These are phyloP conservation scores for Magnusiomyces ingens DNA, from an alignment of 1,139 yeast species.

Conservation along the genomic window DNA sequence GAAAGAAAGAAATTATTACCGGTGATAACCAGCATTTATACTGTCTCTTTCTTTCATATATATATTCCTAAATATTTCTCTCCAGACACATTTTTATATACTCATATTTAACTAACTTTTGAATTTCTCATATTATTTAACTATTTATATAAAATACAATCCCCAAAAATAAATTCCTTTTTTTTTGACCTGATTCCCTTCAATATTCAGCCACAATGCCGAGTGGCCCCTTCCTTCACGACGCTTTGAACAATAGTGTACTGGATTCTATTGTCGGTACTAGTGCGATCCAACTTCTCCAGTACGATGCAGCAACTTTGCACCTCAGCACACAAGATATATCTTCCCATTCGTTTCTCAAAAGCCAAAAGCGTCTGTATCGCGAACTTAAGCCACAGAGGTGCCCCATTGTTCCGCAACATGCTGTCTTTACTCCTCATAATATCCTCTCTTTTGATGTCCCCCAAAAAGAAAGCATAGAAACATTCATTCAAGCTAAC, in stretches of 20 bases:
- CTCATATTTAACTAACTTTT: not conserved
- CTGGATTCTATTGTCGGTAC: conserved; percentile 11
- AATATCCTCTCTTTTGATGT: conserved; percentile 1
- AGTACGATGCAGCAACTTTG: conserved; percentile 15
- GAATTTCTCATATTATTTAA: not conserved
- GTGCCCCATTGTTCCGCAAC: conserved; percentile 7
- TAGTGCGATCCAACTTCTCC: conserved; percentile 12
- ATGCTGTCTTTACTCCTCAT: conserved; percentile 8
- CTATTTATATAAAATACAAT: not conserved
- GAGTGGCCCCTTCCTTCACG: not conserved
- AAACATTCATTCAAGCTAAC: not conserved
- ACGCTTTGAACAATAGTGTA: conserved; percentile 8
- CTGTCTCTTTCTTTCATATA: too few relatives aligned
- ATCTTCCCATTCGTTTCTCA: conserved; percentile 10
- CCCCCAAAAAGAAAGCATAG: not conserved
- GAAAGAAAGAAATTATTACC: too few relatives aligned
- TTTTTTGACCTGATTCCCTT: not conserved
- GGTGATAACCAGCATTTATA: too few relatives aligned
- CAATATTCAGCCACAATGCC: conserved; percentile 2
- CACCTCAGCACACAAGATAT: conserved; percentile 7
- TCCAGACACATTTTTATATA: not conserved
- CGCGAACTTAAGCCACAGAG: conserved; percentile 12
- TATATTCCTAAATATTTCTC: not conserved
- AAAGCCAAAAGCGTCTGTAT: conserved; percentile 12
- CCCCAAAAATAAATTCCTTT: not conserved